Percentiles rank a stretch among this genome's conserved stretches.
Evolutionary conservation across 805 yeast genomes (phyloP).

Genomic region (Candida boidinii): DNA sequence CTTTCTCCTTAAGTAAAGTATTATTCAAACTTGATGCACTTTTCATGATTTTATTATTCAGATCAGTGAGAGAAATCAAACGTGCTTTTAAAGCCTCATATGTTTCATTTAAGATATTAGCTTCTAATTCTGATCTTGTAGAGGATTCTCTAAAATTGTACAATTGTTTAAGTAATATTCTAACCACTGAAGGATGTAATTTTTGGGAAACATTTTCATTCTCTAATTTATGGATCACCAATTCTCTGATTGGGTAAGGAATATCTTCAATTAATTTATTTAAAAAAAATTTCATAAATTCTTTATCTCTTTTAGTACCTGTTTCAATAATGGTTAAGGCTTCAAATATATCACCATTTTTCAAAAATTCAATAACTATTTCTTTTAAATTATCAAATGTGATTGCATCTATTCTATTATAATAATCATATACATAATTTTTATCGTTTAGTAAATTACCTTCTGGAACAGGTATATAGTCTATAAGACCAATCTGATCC

Average conservation of each 20-base stretch:
- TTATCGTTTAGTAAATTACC: constrained; percentile 15
- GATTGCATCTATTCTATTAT: constrained; percentile 21
- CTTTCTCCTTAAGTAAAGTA: no score
- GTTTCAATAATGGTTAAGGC: constrained; percentile 13
- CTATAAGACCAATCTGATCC: constrained; percentile 18
- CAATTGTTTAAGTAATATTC: constrained; percentile 12
- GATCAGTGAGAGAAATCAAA: no score
- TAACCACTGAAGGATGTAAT: constrained; percentile 9
- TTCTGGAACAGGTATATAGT: constrained; percentile 10
- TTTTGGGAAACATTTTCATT: constrained; percentile 3
- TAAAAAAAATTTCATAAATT: constrained; percentile 12
- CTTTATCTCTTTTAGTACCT: constrained; percentile 14
- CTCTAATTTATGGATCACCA: constrained; percentile 10
- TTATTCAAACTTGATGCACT: no score
- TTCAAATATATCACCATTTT: constrained; percentile 11
- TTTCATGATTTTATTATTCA: no score
- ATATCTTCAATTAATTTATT: constrained; percentile 8
- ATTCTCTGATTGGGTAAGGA: constrained; percentile 17
- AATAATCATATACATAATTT: constrained; percentile 15
- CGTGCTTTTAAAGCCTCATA: no score
- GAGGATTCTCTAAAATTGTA: constrained; percentile 3
- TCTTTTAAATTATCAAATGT: constrained; percentile 18
- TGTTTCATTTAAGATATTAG: no score
- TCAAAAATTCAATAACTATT: constrained; percentile 13
- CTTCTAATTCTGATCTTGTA: no score